Evolutionary conservation across 495 filamentous ascomycete genomes (phyloP).

Genomic region (Lineolata rhizophorae): DNA sequence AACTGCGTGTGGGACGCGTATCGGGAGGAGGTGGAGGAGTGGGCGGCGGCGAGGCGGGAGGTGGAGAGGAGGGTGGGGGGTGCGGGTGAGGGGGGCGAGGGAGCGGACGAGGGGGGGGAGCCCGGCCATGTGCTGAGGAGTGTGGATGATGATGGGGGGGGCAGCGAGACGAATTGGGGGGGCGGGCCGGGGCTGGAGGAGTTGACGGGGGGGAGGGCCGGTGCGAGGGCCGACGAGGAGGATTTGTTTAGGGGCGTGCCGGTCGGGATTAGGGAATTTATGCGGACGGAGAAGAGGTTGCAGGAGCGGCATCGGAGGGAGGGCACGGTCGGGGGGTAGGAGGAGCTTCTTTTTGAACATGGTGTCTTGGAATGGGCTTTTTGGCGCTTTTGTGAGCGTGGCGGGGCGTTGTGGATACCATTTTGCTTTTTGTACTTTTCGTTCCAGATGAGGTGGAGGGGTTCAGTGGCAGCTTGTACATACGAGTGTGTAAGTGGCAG

Average conservation of each 20-base stretch:
- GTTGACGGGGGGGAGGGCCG: conserved; percentile 17
- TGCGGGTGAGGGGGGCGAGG: conserved; percentile 19
- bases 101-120: conserved; percentile 12
- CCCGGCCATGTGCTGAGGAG: conserved; percentile 23
- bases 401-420: too few relatives aligned
- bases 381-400: too few relatives aligned
- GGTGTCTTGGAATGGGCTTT: too few relatives aligned
- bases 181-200: conserved; percentile 16
- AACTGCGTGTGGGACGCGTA: conserved; percentile 93
- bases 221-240: conserved; percentile 28
- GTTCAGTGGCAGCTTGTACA: too few relatives aligned
- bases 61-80: conserved; percentile 15
- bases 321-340: too few relatives aligned
- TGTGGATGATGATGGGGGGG: conserved; percentile 69
- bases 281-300: conserved; percentile 86
- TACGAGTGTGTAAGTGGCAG: too few relatives aligned
- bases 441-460: too few relatives aligned
- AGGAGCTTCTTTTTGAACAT: too few relatives aligned
- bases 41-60: conserved; percentile 32
- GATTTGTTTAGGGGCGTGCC: conserved; percentile 66
- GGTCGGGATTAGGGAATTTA: conserved; percentile 88
- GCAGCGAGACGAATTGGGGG: conserved; percentile 46
- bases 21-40: conserved; percentile 77
- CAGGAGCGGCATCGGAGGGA: conserved; percentile 40
- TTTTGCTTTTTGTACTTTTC: too few relatives aligned